A percentile compares a stretch with the other conserved stretches of the same genome.
Conservation (phyloP, 495 filamentous ascomycete species). For the Tetracladium marchalianum region DNA sequence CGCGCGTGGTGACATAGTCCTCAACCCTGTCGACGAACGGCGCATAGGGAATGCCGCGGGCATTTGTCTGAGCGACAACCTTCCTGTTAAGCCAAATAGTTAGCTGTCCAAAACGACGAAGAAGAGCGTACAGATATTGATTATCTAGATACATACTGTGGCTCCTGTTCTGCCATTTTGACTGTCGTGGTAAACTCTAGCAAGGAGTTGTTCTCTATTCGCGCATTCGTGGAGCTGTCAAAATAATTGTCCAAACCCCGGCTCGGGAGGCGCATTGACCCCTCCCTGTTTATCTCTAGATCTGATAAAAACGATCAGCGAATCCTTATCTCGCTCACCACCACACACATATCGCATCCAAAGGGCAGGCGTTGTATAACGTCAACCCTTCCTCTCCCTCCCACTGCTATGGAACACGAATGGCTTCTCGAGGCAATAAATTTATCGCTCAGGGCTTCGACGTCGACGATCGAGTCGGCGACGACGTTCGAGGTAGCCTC, state of each 20-base stretch:
- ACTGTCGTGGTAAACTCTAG: background rate
- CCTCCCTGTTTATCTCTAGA: background rate
- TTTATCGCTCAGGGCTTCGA: slow-evolving; percentile 7
- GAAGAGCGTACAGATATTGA: background rate
- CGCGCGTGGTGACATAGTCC: slow-evolving; percentile 82
- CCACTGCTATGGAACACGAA: slow-evolving; percentile 10
- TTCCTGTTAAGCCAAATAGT: slow-evolving; percentile 22
- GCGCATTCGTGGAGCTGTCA: background rate
- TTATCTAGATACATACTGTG: slow-evolving; percentile 8
- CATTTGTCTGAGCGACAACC: slow-evolving; percentile 61
- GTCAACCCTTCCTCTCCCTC: background rate
- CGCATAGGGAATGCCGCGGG: slow-evolving; percentile 86
- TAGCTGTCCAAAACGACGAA: background rate
- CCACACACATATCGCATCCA: no score
- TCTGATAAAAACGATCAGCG: no score
- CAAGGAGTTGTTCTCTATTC: no score
- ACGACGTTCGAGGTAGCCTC: background rate
- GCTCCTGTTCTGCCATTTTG: slow-evolving; percentile 15
- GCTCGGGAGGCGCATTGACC: background rate
- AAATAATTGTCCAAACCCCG: background rate
- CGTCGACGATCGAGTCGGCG: background rate
- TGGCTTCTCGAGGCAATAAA: slow-evolving; percentile 15
- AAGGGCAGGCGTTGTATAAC: background rate
- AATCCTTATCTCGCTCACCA: no score
- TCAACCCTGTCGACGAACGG: slow-evolving; percentile 95